Conservation (phyloP, 768 basidiomycete genomes). For the Pleurotus tuber-regium region DNA sequence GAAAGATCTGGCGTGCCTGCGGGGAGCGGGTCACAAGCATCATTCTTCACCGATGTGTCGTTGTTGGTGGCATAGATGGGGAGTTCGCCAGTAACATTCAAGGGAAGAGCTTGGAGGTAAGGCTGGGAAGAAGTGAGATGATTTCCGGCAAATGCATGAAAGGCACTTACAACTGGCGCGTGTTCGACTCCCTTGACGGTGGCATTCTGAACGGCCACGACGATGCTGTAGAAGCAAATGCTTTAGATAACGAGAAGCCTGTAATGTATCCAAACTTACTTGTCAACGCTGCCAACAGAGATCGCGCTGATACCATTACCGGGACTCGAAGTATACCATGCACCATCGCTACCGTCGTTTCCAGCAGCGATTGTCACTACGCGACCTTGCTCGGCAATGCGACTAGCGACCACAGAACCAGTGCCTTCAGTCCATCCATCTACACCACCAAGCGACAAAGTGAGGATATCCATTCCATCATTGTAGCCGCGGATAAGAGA, state of each 20-base stretch:
- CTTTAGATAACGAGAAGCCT: neutral
- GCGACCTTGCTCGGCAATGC: slow-evolving; percentile 54
- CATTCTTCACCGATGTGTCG: slow-evolving; percentile 48
- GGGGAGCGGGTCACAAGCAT: slow-evolving; percentile 59
- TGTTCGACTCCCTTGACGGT: slow-evolving; percentile 47
- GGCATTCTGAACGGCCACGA: slow-evolving; percentile 55
- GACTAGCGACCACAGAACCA: slow-evolving; percentile 52
- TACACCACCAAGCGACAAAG: slow-evolving; percentile 58
- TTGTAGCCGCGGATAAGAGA: slow-evolving; percentile 47
- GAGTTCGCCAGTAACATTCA: slow-evolving; percentile 41
- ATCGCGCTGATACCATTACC: slow-evolving; percentile 54
- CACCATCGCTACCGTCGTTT: slow-evolving; percentile 50
- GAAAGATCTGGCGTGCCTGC: slow-evolving; percentile 52
- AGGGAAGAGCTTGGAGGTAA: slow-evolving; percentile 53
- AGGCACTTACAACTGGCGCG: slow-evolving; percentile 35
- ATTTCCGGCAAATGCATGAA: neutral
- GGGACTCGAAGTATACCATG: slow-evolving; percentile 59
- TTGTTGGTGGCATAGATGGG: slow-evolving; percentile 59
- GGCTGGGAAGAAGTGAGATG: neutral
- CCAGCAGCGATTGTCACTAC: slow-evolving; percentile 66
- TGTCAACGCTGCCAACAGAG: slow-evolving; percentile 52
- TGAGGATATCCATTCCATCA: slow-evolving; percentile 62
- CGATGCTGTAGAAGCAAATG: slow-evolving; percentile 32
- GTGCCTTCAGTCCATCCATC: slow-evolving; percentile 64
- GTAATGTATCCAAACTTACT: slow-evolving; percentile 28